Conservation (phyloP, 148 eudicot species). For the Camellia sinensis region DNA sequence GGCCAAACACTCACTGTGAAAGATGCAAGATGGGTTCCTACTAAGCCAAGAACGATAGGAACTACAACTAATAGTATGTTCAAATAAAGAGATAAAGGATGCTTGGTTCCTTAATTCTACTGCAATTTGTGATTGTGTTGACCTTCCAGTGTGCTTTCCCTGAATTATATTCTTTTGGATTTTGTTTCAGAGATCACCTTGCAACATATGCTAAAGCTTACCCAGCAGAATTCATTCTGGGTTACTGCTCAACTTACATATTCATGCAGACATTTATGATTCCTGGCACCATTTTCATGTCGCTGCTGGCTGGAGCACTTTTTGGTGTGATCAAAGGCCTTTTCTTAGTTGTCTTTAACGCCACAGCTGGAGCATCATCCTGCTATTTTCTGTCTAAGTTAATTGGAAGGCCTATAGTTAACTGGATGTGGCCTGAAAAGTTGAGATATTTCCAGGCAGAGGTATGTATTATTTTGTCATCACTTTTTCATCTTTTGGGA, state of each 20-base stretch:
- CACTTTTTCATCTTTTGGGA: neutral
- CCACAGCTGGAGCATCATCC: conserved; percentile 88
- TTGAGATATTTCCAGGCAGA: conserved; percentile 74
- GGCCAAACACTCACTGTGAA: no score
- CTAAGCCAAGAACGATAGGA: conserved; percentile 3
- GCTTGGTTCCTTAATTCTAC: neutral
- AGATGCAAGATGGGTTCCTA: neutral
- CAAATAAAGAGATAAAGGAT: neutral
- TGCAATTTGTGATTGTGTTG: neutral
- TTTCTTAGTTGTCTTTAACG: conserved; percentile 77
- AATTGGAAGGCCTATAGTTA: conserved; percentile 84
- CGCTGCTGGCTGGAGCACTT: conserved; percentile 95
- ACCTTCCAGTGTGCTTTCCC: conserved; percentile 7
- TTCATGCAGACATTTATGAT: conserved; percentile 99
- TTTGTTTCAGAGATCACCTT: conserved; percentile 70
- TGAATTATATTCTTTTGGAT: conserved; percentile 19
- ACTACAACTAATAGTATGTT: neutral
- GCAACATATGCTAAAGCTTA: conserved; percentile 69
- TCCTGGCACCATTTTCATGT: conserved; percentile 98
- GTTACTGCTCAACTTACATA: conserved; percentile 95
- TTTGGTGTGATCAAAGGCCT: conserved; percentile 90
- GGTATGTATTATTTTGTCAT: conserved; percentile 35
- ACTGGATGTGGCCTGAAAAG: conserved; percentile 91
- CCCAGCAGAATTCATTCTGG: conserved; percentile 84
- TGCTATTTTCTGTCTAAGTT: conserved; percentile 81